Percentiles rank a stretch among this genome's conserved stretches.
Evolutionary conservation across 768 basidiomycete species (phyloP).

Genomic region (Boletus reticuloceps): DNA sequence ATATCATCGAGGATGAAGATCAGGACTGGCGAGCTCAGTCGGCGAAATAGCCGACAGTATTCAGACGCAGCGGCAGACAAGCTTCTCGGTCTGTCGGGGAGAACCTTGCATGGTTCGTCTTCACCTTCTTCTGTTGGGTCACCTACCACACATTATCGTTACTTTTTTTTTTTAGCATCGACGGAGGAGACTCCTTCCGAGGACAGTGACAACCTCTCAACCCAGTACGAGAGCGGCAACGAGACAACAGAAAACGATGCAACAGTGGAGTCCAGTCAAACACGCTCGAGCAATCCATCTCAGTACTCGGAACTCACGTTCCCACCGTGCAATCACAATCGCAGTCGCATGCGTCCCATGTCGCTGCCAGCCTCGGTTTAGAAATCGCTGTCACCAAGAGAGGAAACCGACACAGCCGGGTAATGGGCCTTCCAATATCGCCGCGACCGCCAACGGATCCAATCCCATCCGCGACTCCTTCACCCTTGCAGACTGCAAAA

Average conservation of each 20-base stretch:
- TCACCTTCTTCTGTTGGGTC: background rate
- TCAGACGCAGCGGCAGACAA: constrained; percentile 80
- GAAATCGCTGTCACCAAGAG: constrained; percentile 59
- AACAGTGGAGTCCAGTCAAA: constrained; percentile 42
- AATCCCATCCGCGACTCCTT: constrained; percentile 9
- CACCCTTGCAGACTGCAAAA: constrained; percentile 24
- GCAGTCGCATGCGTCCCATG: constrained; percentile 53
- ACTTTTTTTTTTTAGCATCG: constrained; percentile 31
- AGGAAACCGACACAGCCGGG: constrained; percentile 60
- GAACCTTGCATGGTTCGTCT: constrained; percentile 60
- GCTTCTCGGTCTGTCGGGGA: constrained; percentile 73
- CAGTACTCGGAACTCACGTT: constrained; percentile 21
- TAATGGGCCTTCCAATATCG: constrained; percentile 60
- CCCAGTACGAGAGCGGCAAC: constrained; percentile 72
- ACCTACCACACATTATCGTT: constrained; percentile 2
- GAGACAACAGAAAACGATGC: constrained; percentile 64
- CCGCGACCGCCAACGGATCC: constrained; percentile 27
- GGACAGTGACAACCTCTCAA: constrained; percentile 66
- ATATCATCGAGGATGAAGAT: constrained; percentile 22
- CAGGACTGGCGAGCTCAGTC: constrained; percentile 43
- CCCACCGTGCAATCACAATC: constrained; percentile 39
- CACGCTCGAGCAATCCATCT: constrained; percentile 39
- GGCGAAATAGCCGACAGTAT: constrained; percentile 83
- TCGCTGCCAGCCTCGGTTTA: constrained; percentile 69
- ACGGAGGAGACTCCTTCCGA: constrained; percentile 64